Evolutionary conservation across 108 stramenopile species (phyloP), one percentile per base, ranked within the genome.

Genomic region (Cyclostephanos tholiformis): DNA sequence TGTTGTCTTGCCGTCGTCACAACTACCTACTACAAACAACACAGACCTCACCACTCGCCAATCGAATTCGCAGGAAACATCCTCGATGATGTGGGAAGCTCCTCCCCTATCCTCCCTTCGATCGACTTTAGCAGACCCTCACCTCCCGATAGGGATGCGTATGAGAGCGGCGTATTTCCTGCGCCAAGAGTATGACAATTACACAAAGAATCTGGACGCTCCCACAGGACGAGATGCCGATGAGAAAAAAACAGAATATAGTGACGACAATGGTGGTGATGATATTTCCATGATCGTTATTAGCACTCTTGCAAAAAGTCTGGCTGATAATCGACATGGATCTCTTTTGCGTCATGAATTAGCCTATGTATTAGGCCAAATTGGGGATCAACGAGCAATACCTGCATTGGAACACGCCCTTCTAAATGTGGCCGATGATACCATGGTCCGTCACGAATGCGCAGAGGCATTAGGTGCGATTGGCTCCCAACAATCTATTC

Each of bases 371-470:
- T 74, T 99, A 59, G 99, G 99, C 30, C 99, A 99, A 67, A 79
- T 99, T 71, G 83, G 93, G 25, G 84, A 96, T 66, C 70, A 76
- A 29, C 71, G 79, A 49, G 90, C 70, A 64, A 87, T 85, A 66
- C 75, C 61, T 4, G 70, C 69, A 61, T 86, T 86, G 50, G 86
- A 84, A 78, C 39, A 56, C 58, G 83, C 76, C 53, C 91, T 85
- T 19, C 27, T 48, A 46, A 65, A 78, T 19, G 88, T 88, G 20
- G 72, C 83, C 50, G 91, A 94, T 70, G 88, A 89, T 79, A 84
- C 91, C 46, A 97, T 99, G 92, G 96, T 98, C 13, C 95, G 98
- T 22, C 98, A 98, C 77, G 98, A 98, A 89, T 95, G 94, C 43
- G 99, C 96, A 20, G 95, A 96, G 82, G 95, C 95, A 2, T 56